Evolutionary conservation across 805 yeast genomes (phyloP).

Genomic region (Starmerella etchellsii): DNA sequence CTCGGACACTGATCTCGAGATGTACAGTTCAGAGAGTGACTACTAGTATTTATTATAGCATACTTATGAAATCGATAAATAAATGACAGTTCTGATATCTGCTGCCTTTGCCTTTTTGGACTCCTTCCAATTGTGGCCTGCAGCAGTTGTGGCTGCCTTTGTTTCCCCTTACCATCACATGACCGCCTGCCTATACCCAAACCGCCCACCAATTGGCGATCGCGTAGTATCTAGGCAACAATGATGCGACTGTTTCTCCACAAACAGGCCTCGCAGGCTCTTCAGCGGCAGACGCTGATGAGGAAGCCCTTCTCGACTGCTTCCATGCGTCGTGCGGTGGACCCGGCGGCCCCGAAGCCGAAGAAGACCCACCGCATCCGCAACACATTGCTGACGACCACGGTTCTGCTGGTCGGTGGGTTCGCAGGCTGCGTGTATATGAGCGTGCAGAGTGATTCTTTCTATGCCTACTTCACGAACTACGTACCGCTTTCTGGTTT

Average conservation of each 20-base stretch:
- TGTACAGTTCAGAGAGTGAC: neutral
- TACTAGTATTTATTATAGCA: neutral
- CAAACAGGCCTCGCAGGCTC: constrained; percentile 1
- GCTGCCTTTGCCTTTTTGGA: neutral
- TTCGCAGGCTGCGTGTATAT: constrained; percentile 51
- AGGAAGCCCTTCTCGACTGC: constrained; percentile 8
- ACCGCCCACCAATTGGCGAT: neutral
- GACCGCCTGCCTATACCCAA: neutral
- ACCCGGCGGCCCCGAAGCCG: constrained; percentile 3
- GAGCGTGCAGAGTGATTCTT: constrained; percentile 43
- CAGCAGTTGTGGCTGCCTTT: neutral
- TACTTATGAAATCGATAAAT: neutral
- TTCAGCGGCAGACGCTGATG: neutral
- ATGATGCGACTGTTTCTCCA: constrained; percentile 2
- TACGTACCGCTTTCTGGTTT: constrained; percentile 53
- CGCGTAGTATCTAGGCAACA: constrained; percentile 2
- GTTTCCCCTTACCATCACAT: too few species aligned
- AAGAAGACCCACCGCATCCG: constrained; percentile 22
- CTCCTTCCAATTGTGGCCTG: neutral
- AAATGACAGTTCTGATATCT: neutral
- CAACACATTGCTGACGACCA: constrained; percentile 22
- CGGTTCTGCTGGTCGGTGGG: constrained; percentile 25
- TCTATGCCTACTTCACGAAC: constrained; percentile 50
- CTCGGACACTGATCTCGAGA: constrained; percentile 15
- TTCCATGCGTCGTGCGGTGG: constrained; percentile 4